A percentile compares a stretch with the other conserved stretches of the same genome.
Evolutionary conservation across 768 basidiomycete species (phyloP).

Genomic region (Tubosaeta sp.): DNA sequence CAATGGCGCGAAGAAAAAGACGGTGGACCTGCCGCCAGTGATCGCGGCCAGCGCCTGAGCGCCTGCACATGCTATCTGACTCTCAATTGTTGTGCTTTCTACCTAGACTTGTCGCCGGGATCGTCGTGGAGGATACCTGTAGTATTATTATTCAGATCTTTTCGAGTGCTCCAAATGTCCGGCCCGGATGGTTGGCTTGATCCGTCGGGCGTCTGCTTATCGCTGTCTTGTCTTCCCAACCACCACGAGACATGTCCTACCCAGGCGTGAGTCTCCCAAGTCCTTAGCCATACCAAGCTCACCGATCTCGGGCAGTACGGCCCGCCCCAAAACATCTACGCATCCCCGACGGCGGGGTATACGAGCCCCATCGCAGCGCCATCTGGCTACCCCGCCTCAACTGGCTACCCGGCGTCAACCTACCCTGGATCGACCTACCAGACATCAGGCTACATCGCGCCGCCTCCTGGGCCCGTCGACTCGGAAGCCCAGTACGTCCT

Average conservation of each 20-base stretch:
- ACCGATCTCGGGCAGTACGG: constrained; percentile 5
- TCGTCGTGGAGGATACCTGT: constrained; percentile 31
- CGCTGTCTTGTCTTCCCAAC: neutral
- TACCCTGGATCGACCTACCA: neutral
- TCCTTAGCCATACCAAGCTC: neutral
- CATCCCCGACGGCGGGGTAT: constrained; percentile 1
- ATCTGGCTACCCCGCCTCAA: constrained; percentile 15
- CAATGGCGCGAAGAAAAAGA: constrained; percentile 21
- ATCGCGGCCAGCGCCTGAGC: constrained; percentile 33
- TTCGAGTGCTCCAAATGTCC: neutral
- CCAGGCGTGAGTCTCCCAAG: constrained; percentile 9
- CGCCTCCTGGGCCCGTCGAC: constrained; percentile 37
- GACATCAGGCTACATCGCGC: constrained; percentile 4
- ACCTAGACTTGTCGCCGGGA: constrained; percentile 16
- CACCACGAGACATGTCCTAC: constrained; percentile 16
- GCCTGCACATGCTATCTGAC: constrained; percentile 4
- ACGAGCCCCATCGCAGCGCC: neutral
- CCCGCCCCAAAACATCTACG: constrained; percentile 11
- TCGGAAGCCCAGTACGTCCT: constrained; percentile 68
- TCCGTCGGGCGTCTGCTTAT: constrained; percentile 6
- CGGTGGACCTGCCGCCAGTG: constrained; percentile 31
- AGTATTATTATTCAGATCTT: constrained; percentile 24
- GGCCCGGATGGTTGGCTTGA: neutral
- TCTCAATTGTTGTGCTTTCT: neutral
- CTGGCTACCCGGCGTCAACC: neutral